Base-by-base conservation (phyloP, 108 stramenopile species). In the Nitzschia sp. region DNA sequence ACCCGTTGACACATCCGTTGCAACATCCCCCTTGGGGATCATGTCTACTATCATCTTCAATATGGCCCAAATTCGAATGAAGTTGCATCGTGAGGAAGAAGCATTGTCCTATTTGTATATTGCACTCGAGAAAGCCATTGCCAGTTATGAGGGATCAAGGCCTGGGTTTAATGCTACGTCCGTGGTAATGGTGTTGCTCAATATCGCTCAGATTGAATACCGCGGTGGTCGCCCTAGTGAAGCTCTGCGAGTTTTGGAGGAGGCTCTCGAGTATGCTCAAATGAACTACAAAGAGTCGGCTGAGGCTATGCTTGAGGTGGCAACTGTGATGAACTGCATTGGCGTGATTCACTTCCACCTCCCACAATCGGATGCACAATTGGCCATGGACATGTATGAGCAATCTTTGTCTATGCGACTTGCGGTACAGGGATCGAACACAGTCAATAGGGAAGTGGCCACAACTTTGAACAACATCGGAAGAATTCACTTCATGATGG, bases 401-500 rank as follows among this genome's bases (percentile, higher is more conserved):
- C 67, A 71, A 55, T 60, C 75, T 40, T 37, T 80, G n/a, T 26
- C 62, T 17, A 65, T 82, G 22, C 76, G 73, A 10, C 38, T 24
- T 20, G 77, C 82, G 3, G 80, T 84, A 9, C 57, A 83, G 52
- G 79, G 82, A 8, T 20, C 61, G 17, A 39, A 62, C 40, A 42
- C 61, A 2, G 37, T 14, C 61, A 42, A 21, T 7, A 10, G 14
- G 25, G 61, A 62, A 41, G 67, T 75, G 14, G 82, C 81, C 7
- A 86, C 85, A 15, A 65, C 73, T 6, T 53, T 78, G 53, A 88
- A 88, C 63, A 88, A 88, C 67, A 75, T 83, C 65, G 87, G 87
- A 51, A 50, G 87, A 11, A 63, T 85, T 39, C 70, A 85, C 43
- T 88, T 83, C 68, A 78, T 88, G 79, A 72, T 65, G 40, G 80